A percentile compares a stretch with the other conserved stretches of the same genome.
Conservation (phyloP, 192 early-diverging fungal genomes). For the Backusella tuberculispora region DNA sequence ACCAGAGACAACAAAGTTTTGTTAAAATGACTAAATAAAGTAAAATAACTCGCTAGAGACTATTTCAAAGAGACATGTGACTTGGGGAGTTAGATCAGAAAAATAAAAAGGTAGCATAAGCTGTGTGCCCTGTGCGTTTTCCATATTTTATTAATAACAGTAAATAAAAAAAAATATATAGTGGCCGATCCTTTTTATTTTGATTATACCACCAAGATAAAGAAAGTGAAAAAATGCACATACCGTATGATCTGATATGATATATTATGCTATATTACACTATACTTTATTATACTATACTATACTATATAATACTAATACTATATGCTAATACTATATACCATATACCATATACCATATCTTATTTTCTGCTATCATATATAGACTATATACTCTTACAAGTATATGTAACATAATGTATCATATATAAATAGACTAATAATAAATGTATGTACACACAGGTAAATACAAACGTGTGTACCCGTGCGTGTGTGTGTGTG, state of each 20-base stretch:
- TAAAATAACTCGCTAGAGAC: background rate
- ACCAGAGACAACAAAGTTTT: no score
- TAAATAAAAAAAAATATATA: background rate
- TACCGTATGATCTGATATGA: no score
- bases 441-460: background rate
- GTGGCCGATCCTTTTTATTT: background rate
- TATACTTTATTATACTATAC: no score
- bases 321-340: no score
- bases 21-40: background rate
- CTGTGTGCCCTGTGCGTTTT: background rate
- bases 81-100: background rate
- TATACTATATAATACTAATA: no score
- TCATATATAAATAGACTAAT: background rate
- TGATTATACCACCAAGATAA: no score
- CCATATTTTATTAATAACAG: background rate
- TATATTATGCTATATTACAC: no score
- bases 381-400: no score
- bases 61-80: conserved; percentile 2
- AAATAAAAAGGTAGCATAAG: background rate
- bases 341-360: no score
- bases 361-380: no score
- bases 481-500: background rate
- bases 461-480: background rate
- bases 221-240: no score
- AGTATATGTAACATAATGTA: no score